These are phyloP conservation scores for Globisporangium radiosum DNA, from an alignment of 352 stramenopile genomes.

Conservation along the genomic window DNA sequence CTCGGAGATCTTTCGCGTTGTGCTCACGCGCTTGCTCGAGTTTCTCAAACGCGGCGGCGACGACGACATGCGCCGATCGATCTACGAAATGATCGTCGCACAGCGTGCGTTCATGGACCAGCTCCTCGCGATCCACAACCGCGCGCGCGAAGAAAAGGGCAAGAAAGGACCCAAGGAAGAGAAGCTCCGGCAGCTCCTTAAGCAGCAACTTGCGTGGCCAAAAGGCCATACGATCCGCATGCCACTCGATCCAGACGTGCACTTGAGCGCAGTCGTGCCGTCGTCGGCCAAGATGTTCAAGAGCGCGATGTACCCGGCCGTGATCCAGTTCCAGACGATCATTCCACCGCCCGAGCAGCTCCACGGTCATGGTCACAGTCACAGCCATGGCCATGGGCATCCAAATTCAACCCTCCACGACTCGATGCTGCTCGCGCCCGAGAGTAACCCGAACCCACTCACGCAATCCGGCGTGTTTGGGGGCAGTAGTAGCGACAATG, in stretches of 20 bases:
- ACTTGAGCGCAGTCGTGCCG: slow-evolving; percentile 87
- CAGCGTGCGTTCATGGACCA: slow-evolving; percentile 94
- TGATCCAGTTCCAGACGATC: slow-evolving; percentile 93
- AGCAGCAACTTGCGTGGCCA: slow-evolving; percentile 74
- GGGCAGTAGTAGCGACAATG: slow-evolving; percentile 23
- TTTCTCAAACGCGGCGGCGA: slow-evolving; percentile 89
- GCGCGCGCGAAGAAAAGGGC: slow-evolving; percentile 89
- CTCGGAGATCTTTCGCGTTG: slow-evolving; percentile 69
- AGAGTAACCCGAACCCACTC: slow-evolving; percentile 20
- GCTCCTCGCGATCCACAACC: slow-evolving; percentile 90
- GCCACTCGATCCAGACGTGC: slow-evolving; percentile 79
- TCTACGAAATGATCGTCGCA: slow-evolving; percentile 88
- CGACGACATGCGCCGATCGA: slow-evolving; percentile 60
- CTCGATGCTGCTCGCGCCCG: slow-evolving; percentile 1
- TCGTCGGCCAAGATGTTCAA: slow-evolving; percentile 96
- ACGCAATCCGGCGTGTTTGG: slow-evolving; percentile 48
- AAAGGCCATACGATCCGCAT: slow-evolving; percentile 78
- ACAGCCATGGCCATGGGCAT: slow-evolving; percentile 5
- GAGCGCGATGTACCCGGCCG: slow-evolving; percentile 95
- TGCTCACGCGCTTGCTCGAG: slow-evolving; percentile 90
- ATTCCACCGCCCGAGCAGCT: slow-evolving; percentile 43
- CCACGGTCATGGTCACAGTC: neutral
- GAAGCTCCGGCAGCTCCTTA: slow-evolving; percentile 85
- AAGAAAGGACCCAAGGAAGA: slow-evolving; percentile 96
- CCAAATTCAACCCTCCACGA: slow-evolving; percentile 1